Evolutionary conservation across 2,329 filamentous ascomycete genomes (phyloP), one percentile per base, ranked within the genome.

Genomic region (Byssochlamys sp.): DNA sequence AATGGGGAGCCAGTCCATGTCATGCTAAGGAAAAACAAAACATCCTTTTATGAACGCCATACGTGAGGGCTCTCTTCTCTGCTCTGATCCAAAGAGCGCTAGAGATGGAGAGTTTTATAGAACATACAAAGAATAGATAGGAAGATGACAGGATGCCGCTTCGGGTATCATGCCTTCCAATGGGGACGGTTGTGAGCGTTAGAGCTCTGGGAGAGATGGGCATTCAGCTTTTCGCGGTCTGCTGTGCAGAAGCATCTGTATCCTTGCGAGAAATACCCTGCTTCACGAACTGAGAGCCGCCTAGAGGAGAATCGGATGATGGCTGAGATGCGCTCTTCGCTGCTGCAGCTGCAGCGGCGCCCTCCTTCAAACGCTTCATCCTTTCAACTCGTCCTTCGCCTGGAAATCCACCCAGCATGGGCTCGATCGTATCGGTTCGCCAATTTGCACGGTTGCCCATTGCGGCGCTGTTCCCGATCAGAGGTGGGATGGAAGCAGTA

Each of bases 341-440:
- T 9, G n/a, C 35, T n/a, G 64, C 60, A 11, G 65, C 63, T 49
- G 63, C 61, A 19, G 67, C 62, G 1, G 69, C 62, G 6, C 67
- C 65, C 25, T 74, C 69, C 53, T 65, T 69, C 14, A 74, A 62
- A 9, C 73, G 68, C 55, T 69, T 72, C 50, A 75, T 63, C 31
- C 72, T 66, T 24, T 74, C 73, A 1, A 66, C 60, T 7, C 73
- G 66, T 10, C 66, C 70, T 58, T 75, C 72, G n/a, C 73, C 72
- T 24, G 71, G 71, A 4, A 74, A 63, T 59, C 70, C 69, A 19
- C 69, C 65, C 67, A 71, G 71, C 51, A 74, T 67, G 4, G 72
- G 73, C 56, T 77, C 75, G 26, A 77, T 70, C 3, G 74, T 72
- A 59, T 77, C 75, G 11, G 70, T 71, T 7, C 73, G 71, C 75